Base-by-base conservation (phyloP, 805 yeast species). In the Zygoascus biomembranicola region DNA sequence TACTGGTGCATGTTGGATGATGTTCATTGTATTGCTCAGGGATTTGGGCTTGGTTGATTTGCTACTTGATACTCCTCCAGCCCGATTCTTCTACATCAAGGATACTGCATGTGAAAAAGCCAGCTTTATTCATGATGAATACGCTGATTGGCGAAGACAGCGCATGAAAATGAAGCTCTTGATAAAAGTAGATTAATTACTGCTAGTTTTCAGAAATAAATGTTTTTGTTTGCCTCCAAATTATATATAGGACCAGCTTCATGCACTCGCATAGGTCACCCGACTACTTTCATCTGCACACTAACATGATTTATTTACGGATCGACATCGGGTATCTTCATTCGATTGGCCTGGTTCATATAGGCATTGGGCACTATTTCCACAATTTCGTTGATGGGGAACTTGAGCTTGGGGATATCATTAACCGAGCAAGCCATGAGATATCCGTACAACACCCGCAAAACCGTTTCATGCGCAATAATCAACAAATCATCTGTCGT, bases 361-460 rank as follows among this genome's bases (percentile, higher is more conserved):
- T 90, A 90, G 0, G 97, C 96, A 57, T 86, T 85, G 67, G 90
- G 90, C 43, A 86, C 79, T 39, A 94, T 83, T 69, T 92, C 96
- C 56, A 90, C 87, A 51, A 94, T 77, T 63, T 89, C 94, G 65
- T 87, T 80, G 54, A 87, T 80, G 41, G 92, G 83, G 69, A 94
- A 90, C 57, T 79, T 73, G 51, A 92, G 73, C 42, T 74, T 72
- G 5, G 99, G 97, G 55, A 94, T 89, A 61, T 90, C 97, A 56
- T 77, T 76, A 61, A 94, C 87, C 1, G 92, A 80, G 59, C 88
- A 84, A 6, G 97, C 94, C 96, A 94, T 88, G 62, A 92, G 75
- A 69, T 94, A 94, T 2, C 98, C 99, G 63, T 90, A 94, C 51
- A 94, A 77, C 5, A 94, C 96, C 56, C 90, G 76, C 58, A 95